A percentile compares a stretch with the other conserved stretches of the same genome.
phyloP scores from a whole-genome alignment of 768 basidiomycete species.

The Boletus reticuloceps region DNA sequence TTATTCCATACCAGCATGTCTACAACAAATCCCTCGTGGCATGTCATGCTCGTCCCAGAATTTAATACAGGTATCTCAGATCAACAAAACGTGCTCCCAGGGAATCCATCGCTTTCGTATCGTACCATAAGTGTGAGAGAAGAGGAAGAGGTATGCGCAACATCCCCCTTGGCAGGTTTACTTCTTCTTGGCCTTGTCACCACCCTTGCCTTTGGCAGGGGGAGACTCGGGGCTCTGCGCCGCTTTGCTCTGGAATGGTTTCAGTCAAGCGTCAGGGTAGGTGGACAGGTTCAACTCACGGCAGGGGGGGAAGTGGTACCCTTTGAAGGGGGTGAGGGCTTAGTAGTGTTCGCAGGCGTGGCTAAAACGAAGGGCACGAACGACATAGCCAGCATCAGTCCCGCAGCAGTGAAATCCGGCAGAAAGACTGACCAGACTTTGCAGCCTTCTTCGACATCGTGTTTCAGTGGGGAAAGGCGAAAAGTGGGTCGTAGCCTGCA shows the following conservation, averaged over 20 bases:
- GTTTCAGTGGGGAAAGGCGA: constrained; percentile 3
- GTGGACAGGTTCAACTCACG: constrained; percentile 6
- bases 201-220: constrained; percentile 26
- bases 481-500: not conserved
- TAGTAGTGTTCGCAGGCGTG: constrained; percentile 8
- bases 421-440: constrained; percentile 24
- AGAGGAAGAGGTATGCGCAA: not conserved
- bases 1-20: not conserved
- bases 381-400: constrained; percentile 14
- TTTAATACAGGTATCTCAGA: not conserved
- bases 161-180: constrained; percentile 5
- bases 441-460: constrained; percentile 24
- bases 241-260: constrained; percentile 18
- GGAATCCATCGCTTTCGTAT: not conserved
- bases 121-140: not conserved
- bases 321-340: constrained; percentile 23
- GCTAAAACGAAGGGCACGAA: constrained; percentile 5
- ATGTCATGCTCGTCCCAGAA: not conserved
- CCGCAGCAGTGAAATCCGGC: constrained; percentile 7
- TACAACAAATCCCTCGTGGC: constrained; percentile 1
- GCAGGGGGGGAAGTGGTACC: constrained; percentile 13
- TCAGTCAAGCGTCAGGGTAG: not conserved
- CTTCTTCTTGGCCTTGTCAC: constrained; percentile 32
- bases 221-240: constrained; percentile 24
- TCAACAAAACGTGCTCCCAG: not conserved